Base-by-base conservation (phyloP, 768 basidiomycete genomes). In the Mycena vulgaris region DNA sequence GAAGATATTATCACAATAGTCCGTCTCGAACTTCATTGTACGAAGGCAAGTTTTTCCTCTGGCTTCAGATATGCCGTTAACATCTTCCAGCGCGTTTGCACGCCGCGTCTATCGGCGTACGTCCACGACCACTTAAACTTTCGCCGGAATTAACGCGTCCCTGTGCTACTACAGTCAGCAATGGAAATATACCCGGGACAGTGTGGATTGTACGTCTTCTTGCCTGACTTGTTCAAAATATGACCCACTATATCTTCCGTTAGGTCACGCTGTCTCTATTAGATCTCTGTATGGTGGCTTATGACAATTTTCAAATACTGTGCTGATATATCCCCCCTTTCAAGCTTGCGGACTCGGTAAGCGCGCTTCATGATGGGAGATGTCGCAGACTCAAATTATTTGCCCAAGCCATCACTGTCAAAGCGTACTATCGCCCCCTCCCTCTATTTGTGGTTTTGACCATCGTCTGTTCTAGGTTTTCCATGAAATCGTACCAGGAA, bases 31-130 rank as follows among this genome's bases (percentile, higher is more conserved):
- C 71, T 88, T 87, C 69, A 78, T 87, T 48, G 84, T 90, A 42
- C 85, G 87, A 48, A 76, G 77, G 83, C 83, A 39, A 28, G 40
- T 8, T 40, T 37, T 39, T 28, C 35, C n/a, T 27, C 27, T 33
- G 13, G 33, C 13, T 30, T 25, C 10, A 8, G n/a, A 25, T 28
- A 3, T 42, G 40, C 48, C 45, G 48, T 59, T 59, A 47, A 65
- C 28, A 39, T 40, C n/a, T 21, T 2, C 19, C 40, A 86, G 84
- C 37, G 81, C 89, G 80, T 91, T 89, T 71, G 83, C 87, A 28
- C 79, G 76, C 58, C 83, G 89, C 7, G 80, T 90, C 25, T 90
- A 83, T 78, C 81, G 80, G 68, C 72, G 90, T 90, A 76, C 74
- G 87, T 58, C 21, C 45, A 42, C 39, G 10, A 28, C 42, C n/a